Conservation (phyloP, 23 red algal species). For the Rhodosorus marinus region DNA sequence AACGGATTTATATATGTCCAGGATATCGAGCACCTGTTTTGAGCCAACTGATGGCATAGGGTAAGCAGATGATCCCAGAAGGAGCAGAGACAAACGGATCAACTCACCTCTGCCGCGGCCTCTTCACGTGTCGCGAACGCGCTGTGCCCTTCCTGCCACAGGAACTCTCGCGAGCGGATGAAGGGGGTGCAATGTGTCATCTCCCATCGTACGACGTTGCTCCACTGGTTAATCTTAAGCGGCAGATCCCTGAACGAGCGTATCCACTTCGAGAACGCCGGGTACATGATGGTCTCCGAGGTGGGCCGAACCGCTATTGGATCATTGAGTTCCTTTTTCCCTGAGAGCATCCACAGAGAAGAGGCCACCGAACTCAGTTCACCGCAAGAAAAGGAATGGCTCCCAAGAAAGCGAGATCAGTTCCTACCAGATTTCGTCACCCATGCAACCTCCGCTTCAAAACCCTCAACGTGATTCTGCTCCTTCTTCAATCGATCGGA, state of each 20-base stretch:
- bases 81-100: no score
- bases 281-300: conserved; percentile 99
- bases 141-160: conserved; percentile 99
- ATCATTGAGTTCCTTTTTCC: conserved; percentile 68
- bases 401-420: no score
- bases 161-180: conserved; percentile 95
- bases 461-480: conserved; percentile 93
- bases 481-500: conserved; percentile 52
- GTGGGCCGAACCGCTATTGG: conserved; percentile 89
- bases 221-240: conserved; percentile 95
- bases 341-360: no score
- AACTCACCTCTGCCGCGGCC: conserved; percentile 64
- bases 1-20: conserved; percentile 66
- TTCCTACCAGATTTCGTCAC: conserved; percentile 64
- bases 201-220: conserved; percentile 98
- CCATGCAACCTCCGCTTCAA: conserved; percentile 97
- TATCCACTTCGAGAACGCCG: conserved; percentile 96
- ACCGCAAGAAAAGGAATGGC: no score
- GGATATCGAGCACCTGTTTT: conserved; percentile 78
- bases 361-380: no score
- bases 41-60: no score
- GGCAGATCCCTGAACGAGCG: conserved; percentile 89
- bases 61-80: no score
- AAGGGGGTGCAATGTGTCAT: conserved; percentile 97
- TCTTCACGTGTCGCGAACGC: conserved; percentile 77